Evolutionary conservation across 108 stramenopile genomes (phyloP), one percentile per base, ranked within the genome.

Genomic region (Nitzschia sp.): DNA sequence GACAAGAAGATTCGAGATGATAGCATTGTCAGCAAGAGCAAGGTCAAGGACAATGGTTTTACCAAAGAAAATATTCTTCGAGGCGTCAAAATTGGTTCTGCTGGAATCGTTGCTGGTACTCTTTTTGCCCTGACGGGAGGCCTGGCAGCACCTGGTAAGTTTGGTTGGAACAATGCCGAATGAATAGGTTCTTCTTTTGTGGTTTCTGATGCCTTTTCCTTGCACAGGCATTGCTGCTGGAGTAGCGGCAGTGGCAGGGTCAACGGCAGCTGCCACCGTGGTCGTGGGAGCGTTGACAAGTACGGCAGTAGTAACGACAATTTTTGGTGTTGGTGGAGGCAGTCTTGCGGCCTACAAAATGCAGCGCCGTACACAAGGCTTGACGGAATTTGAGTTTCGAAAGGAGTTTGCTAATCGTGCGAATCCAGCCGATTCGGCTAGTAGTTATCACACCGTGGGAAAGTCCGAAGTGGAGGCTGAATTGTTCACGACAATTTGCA

Each of bases 241-340:
- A 15, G 61, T 93, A 8, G 89, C 85, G 36, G 87, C 89, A 2
- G 68, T 90, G 24, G 84, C 84, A 26, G 87, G 86, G 8, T 75
- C 81, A 25, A 86, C 92, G 4, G 88, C 92, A 1, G 85, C 77
- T 18, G 81, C 87, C n/a, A 83, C 84, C 8, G 92, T 84, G 17
- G 85, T 86, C 6, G 79, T 86, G n/a, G 81, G 81, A 1, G 68
- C 80, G 1, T 56, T 94, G 26, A 83, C 89, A 1, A 89, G 89
- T 48, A 83, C 93, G 47, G 86, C 93, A 8, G 88, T 90, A 21
- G 82, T 94, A 24, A 85, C 89, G 8, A 83, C 93, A 29, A 89
- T 94, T 21, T 94, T 94, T 67, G 93, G 93, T 26, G 93, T 94
- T 21, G 93, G 93, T 9, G 93, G 92, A 17, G 93, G 87, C 2